Percentiles rank a stretch among this genome's conserved stretches.
These are phyloP conservation scores for Ampelomyces quisqualis DNA, from an alignment of 2,329 filamentous ascomycete species.

Conservation along the genomic window DNA sequence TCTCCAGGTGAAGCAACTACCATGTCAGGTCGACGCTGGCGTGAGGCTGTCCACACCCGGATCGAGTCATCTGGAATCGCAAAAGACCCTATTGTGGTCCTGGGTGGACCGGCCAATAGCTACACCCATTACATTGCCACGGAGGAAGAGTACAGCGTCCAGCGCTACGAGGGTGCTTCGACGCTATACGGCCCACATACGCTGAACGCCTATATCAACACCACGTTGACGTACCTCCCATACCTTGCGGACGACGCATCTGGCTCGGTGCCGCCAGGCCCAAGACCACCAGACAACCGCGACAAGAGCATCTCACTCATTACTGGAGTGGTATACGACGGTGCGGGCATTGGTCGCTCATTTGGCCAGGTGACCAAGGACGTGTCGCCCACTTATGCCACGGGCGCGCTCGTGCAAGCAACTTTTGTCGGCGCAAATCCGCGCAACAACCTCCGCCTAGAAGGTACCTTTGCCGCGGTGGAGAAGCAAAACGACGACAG, in stretches of 20 bases:
- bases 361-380: constrained; percentile 68
- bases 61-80: constrained; percentile 25
- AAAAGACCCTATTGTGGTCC: constrained; percentile 62
- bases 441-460: constrained; percentile 79
- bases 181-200: constrained; percentile 85
- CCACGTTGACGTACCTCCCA: constrained; percentile 70
- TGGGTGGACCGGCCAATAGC: constrained; percentile 86
- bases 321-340: constrained; percentile 73
- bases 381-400: constrained; percentile 57
- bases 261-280: constrained; percentile 52
- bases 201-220: constrained; percentile 82
- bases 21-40: constrained; percentile 90
- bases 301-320: constrained; percentile 78
- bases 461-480: constrained; percentile 73
- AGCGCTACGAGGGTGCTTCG: constrained; percentile 93
- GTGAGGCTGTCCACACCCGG: constrained; percentile 45
- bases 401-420: constrained; percentile 63
- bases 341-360: constrained; percentile 61
- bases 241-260: constrained; percentile 56
- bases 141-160: constrained; percentile 75
- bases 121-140: constrained; percentile 84
- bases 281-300: constrained; percentile 74
- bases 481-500: constrained; percentile 59
- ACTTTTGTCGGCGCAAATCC: constrained; percentile 87
- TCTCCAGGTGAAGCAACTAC: constrained; percentile 87